phyloP scores from a whole-genome alignment of 2,329 filamentous ascomycete species.

The Colletotrichum simmondsii region DNA sequence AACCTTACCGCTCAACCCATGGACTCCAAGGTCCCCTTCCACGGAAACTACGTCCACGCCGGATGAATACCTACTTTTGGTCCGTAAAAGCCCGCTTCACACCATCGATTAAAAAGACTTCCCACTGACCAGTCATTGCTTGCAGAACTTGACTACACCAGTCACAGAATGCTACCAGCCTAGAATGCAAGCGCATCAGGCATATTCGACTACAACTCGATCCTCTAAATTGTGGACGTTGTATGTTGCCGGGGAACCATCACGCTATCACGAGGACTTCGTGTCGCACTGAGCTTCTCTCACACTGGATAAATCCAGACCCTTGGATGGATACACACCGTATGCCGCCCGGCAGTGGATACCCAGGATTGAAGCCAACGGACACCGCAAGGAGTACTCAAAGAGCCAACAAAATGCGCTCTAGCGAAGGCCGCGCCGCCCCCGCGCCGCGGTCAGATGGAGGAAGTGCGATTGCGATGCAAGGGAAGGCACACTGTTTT shows the following conservation, averaged over 20 bases:
- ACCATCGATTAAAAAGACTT: neutral
- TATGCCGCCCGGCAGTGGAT: slow-evolving; percentile 17
- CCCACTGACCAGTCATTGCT: slow-evolving; percentile 3
- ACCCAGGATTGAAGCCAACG: slow-evolving; percentile 22
- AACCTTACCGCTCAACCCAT: slow-evolving; percentile 40
- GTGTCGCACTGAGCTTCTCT: slow-evolving; percentile 16
- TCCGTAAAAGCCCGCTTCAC: slow-evolving; percentile 20
- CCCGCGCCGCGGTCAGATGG: slow-evolving; percentile 22
- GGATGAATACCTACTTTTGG: slow-evolving; percentile 41
- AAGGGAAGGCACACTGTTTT: slow-evolving; percentile 7
- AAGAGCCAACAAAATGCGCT: slow-evolving; percentile 12
- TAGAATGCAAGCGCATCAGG: slow-evolving; percentile 27
- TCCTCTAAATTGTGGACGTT: slow-evolving; percentile 18
- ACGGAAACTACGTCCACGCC: slow-evolving; percentile 40
- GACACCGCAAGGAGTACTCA: slow-evolving; percentile 19
- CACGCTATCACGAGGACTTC: slow-evolving; percentile 12
- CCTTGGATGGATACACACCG: slow-evolving; percentile 6
- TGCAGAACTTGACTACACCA: slow-evolving; percentile 1
- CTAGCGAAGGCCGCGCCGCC: neutral
- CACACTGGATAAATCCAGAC: slow-evolving; percentile 16
- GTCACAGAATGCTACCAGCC: slow-evolving; percentile 19
- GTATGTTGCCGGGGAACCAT: slow-evolving; percentile 10
- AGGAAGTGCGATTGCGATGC: neutral
- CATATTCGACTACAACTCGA: slow-evolving; percentile 4
- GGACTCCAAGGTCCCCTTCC: slow-evolving; percentile 16